Conservation (phyloP, 495 filamentous ascomycete species). For the Penicillium taxi region DNA sequence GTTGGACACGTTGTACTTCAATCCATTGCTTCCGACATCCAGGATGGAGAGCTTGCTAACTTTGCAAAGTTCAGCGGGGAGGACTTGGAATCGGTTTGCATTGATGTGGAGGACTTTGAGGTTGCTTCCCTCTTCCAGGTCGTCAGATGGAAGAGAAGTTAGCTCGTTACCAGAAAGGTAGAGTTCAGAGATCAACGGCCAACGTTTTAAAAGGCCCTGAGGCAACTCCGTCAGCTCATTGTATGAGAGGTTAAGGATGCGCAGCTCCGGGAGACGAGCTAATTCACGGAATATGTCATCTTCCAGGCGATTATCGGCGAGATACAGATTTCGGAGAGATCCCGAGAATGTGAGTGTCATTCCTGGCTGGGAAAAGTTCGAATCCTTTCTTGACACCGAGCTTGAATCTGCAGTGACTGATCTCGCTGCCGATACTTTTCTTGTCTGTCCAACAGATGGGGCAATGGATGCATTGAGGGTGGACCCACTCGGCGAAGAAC, state of each 20-base stretch:
- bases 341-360: slow-evolving; percentile 75
- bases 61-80: slow-evolving; percentile 92
- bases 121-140: slow-evolving; percentile 77
- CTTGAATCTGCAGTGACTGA: slow-evolving; percentile 50
- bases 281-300: slow-evolving; percentile 94
- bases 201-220: slow-evolving; percentile 73
- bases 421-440: slow-evolving; percentile 75
- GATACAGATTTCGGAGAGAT: slow-evolving; percentile 71
- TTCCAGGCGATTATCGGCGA: slow-evolving; percentile 88
- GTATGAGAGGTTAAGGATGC: slow-evolving; percentile 88
- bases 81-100: slow-evolving; percentile 91
- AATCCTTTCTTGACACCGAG: slow-evolving; percentile 73
- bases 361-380: slow-evolving; percentile 58
- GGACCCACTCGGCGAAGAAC: slow-evolving; percentile 56
- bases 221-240: slow-evolving; percentile 92
- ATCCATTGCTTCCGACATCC: slow-evolving; percentile 90
- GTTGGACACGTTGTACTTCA: slow-evolving; percentile 99
- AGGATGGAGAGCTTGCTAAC: slow-evolving; percentile 83
- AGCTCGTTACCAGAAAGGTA: slow-evolving; percentile 95
- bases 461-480: slow-evolving; percentile 75
- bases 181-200: slow-evolving; percentile 81
- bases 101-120: slow-evolving; percentile 93
- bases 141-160: slow-evolving; percentile 83
- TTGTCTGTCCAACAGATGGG: slow-evolving; percentile 60
- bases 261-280: slow-evolving; percentile 70